These are phyloP conservation scores for Drosera spatulata DNA, from an alignment of 179 eudicot genomes.

Conservation along the genomic window DNA sequence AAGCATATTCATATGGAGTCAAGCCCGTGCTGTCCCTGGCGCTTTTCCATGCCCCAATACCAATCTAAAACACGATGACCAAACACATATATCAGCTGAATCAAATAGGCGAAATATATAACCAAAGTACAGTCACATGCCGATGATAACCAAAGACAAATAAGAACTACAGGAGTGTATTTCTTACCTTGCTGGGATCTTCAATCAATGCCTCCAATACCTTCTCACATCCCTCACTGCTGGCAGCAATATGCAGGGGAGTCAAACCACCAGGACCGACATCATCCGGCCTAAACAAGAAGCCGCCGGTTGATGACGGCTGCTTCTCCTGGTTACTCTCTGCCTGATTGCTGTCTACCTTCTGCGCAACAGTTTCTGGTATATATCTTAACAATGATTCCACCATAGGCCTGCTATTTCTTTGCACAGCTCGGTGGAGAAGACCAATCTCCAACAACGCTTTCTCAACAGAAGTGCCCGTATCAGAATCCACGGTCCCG, in stretches of 20 bases:
- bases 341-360: conserved; percentile 10
- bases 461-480: conserved; percentile 28
- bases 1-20: conserved; percentile 79
- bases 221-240: conserved; percentile 42
- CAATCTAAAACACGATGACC: conserved; percentile 41
- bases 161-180: too few species aligned
- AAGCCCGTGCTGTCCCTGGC: conserved; percentile 60
- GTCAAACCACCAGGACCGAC: conserved; percentile 74
- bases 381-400: conserved; percentile 44
- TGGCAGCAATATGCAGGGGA: conserved; percentile 83
- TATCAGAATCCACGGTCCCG: conserved; percentile 48
- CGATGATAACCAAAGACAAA: conserved; percentile 5
- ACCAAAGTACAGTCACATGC: not conserved
- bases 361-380: conserved; percentile 18
- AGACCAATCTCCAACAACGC: conserved; percentile 50
- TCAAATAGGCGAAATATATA: not conserved
- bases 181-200: conserved; percentile 74
- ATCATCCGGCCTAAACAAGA: conserved; percentile 4
- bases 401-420: conserved; percentile 57
- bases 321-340: conserved; percentile 9
- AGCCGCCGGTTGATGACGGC: conserved; percentile 12
- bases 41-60: conserved; percentile 69
- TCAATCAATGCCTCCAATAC: conserved; percentile 75
- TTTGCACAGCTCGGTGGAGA: conserved; percentile 67
- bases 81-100: conserved; percentile 7